Percentiles rank a stretch among this genome's conserved stretches.
Conservation (phyloP, 257 asterid species). For the Striga asiatica region DNA sequence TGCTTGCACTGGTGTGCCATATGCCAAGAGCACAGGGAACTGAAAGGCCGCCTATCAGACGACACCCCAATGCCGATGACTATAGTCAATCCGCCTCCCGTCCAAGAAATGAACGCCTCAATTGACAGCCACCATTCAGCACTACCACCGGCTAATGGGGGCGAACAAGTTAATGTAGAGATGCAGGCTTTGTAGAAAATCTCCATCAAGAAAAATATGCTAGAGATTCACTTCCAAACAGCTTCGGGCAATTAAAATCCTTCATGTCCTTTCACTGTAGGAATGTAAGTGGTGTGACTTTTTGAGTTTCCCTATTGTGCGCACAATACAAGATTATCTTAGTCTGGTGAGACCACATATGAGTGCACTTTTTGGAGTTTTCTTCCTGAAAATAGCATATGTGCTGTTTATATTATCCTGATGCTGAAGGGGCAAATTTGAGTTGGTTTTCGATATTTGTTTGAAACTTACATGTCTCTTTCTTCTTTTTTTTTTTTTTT, state of each 20-base stretch:
- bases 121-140: slow-evolving; percentile 16
- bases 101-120: slow-evolving; percentile 52
- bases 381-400: too few species aligned
- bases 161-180: slow-evolving; percentile 40
- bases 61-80: slow-evolving; percentile 58
- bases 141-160: slow-evolving; percentile 30
- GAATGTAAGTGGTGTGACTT: background rate
- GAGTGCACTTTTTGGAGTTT: too few species aligned
- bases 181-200: slow-evolving; percentile 48
- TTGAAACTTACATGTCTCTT: too few species aligned
- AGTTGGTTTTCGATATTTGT: too few species aligned
- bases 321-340: too few species aligned
- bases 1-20: slow-evolving; percentile 89
- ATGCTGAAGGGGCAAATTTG: too few species aligned
- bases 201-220: background rate
- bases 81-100: slow-evolving; percentile 71
- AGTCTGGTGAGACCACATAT: too few species aligned
- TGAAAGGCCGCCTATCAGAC: slow-evolving; percentile 64
- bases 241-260: background rate
- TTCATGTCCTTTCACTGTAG: background rate
- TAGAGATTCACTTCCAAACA: background rate
- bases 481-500: too few species aligned
- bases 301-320: too few species aligned
- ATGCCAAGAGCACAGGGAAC: slow-evolving; percentile 90
- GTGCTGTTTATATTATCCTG: too few species aligned